phyloP scores from a whole-genome alignment of 2,329 filamentous ascomycete genomes.

The Malbranchea cinnamomea region DNA sequence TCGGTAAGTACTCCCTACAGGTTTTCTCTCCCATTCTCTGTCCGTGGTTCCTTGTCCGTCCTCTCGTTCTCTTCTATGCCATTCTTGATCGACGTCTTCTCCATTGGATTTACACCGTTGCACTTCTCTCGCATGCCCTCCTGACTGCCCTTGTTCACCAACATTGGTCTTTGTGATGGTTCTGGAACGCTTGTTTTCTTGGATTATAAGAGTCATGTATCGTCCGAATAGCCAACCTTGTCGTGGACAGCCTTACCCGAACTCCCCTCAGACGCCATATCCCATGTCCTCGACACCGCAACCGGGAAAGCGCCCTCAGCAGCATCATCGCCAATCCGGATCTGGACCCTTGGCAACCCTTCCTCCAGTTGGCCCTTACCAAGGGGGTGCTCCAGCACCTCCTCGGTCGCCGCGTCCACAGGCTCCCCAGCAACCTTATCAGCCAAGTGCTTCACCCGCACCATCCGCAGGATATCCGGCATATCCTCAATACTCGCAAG shows the following conservation, averaged over 20 bases:
- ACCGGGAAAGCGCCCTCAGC: constrained; percentile 13
- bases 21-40: constrained; percentile 11
- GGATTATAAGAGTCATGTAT: constrained; percentile 25
- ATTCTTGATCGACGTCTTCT: constrained; percentile 18
- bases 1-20: constrained; percentile 8
- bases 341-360: constrained; percentile 18
- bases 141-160: not conserved
- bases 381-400: no score
- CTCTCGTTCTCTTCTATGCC: constrained; percentile 15
- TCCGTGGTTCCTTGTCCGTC: constrained; percentile 2
- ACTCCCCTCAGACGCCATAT: constrained; percentile 23
- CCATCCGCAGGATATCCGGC: constrained; percentile 14
- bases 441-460: constrained; percentile 12
- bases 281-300: constrained; percentile 16
- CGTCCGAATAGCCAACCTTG: constrained; percentile 23
- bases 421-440: constrained; percentile 17
- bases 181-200: constrained; percentile 7
- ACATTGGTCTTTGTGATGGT: constrained; percentile 5
- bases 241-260: constrained; percentile 19
- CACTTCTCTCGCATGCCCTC: not conserved
- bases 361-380: constrained; percentile 19
- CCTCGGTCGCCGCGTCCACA: constrained; percentile 15
- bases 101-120: not conserved
- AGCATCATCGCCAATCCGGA: constrained; percentile 23
- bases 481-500: constrained; percentile 24